Evolutionary conservation across 2,329 filamentous ascomycete genomes (phyloP).

Genomic region (Fusarium humuli): DNA sequence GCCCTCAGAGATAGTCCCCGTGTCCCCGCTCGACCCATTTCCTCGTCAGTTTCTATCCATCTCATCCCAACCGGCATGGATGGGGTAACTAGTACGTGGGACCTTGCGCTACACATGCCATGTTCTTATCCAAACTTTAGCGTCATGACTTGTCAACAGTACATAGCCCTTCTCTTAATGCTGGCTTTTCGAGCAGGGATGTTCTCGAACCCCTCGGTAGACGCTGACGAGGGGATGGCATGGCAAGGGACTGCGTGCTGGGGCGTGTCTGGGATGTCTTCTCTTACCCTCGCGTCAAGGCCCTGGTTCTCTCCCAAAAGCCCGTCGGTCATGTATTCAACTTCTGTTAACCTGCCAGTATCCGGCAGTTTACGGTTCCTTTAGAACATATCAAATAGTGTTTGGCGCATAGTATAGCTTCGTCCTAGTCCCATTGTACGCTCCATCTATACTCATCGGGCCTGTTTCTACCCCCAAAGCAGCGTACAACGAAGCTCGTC

Average conservation of each 20-base stretch:
- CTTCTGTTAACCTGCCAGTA: conserved; percentile 39
- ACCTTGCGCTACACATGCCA: conserved; percentile 37
- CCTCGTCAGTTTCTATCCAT: conserved; percentile 39
- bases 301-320: conserved; percentile 33
- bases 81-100: conserved; percentile 43
- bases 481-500: conserved; percentile 38
- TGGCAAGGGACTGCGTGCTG: conserved; percentile 42
- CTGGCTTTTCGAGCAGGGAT: conserved; percentile 41
- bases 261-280: conserved; percentile 45
- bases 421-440: conserved; percentile 43
- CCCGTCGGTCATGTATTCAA: conserved; percentile 38
- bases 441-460: conserved; percentile 42
- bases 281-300: conserved; percentile 43
- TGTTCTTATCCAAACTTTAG: conserved; percentile 39
- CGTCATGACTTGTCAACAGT: conserved; percentile 45
- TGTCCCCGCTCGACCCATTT: conserved; percentile 48
- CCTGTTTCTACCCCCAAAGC: conserved; percentile 36
- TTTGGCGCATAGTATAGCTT: conserved; percentile 47
- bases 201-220: conserved; percentile 51
- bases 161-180: conserved; percentile 43
- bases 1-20: conserved; percentile 47
- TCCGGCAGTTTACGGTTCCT: conserved; percentile 46
- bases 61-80: conserved; percentile 43
- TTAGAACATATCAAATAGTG: conserved; percentile 39
- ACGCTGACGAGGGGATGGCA: conserved; percentile 48